Evolutionary conservation across 106 monocot species (phyloP), one percentile per base, ranked within the genome.

Genomic region (Allium cepa): DNA sequence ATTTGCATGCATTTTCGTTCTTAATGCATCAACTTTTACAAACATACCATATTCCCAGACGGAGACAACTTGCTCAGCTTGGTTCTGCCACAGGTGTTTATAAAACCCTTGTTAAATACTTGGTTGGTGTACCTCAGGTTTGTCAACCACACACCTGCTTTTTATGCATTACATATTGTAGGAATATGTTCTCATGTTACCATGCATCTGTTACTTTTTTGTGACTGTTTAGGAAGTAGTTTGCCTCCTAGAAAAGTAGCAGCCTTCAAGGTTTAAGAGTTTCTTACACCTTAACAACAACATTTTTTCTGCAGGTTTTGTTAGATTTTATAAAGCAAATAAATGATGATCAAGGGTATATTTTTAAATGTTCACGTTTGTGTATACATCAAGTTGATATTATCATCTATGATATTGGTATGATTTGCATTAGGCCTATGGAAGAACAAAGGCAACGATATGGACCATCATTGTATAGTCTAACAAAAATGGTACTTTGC

Each of bases 41-140:
- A 3, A 36, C 3, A 36, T 36, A 36, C 52, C 67, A 51, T 67
- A n/a, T 69, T 69, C 46, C 53, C 68, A 99, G 99, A 76, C 68
- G 99, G 68, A 79, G 80, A 61, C 99, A 93, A 71, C 75, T 99
- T 68, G 92, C 93, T 58, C 90, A 90, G 68, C 85, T 99, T 77
- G 99, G 99, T 69, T 87, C 90, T 73, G 99, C 99, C 69, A 63
- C 71, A 68, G 99, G 99, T 75, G 93, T 99, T 50, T 99, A 93
- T 75, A 99, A 99, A 75, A 82, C 99, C 59, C 90, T 99, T 68
- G 99, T 99, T 70, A 99, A 90, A 70, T 93, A 93, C 60, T 87
- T 99, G 77, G 99, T 99, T 81, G 99, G 99, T 4, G 99, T 99
- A 22, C 99, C 99, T 55, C 85, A 99, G 99, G 99, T 94, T 36